phyloP scores from a whole-genome alignment of 306 rosid species.

The Trichosanthes truncata region DNA sequence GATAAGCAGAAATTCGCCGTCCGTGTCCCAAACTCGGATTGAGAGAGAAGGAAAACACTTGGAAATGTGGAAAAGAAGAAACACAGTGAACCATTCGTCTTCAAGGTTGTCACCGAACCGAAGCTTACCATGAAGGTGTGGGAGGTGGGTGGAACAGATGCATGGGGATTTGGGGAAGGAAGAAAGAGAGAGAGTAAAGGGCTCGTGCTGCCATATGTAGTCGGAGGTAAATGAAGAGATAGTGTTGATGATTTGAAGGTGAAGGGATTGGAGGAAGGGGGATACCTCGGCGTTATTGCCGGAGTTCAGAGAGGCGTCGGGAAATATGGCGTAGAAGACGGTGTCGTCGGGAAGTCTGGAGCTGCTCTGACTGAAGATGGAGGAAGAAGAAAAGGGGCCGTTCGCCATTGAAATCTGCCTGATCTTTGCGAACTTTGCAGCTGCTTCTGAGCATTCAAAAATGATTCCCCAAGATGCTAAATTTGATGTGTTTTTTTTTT shows the following conservation, averaged over 20 bases:
- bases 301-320: slow-evolving; percentile 28
- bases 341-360: slow-evolving; percentile 59
- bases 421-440: background rate
- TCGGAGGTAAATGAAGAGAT: slow-evolving; percentile 43
- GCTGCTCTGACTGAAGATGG: slow-evolving; percentile 31
- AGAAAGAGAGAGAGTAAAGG: slow-evolving; percentile 59
- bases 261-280: slow-evolving; percentile 61
- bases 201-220: slow-evolving; percentile 91
- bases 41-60: slow-evolving; percentile 48
- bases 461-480: too few relatives aligned
- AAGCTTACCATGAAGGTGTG: slow-evolving; percentile 82
- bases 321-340: slow-evolving; percentile 70
- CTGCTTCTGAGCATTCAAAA: slow-evolving; percentile 1
- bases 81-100: slow-evolving; percentile 89
- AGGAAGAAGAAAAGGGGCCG: slow-evolving; percentile 17
- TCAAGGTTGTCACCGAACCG: slow-evolving; percentile 79
- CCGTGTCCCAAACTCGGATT: slow-evolving; percentile 76
- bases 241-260: slow-evolving; percentile 51
- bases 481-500: too few relatives aligned
- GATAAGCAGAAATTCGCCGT: slow-evolving; percentile 88
- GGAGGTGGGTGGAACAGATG: slow-evolving; percentile 39
- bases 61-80: slow-evolving; percentile 71
- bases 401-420: slow-evolving; percentile 6
- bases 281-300: slow-evolving; percentile 4
- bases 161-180: slow-evolving; percentile 38